Percentiles rank a stretch among this genome's conserved stretches.
These are phyloP conservation scores for Populus hybrid DNA, from an alignment of 441 rosid species.

Conservation along the genomic window DNA sequence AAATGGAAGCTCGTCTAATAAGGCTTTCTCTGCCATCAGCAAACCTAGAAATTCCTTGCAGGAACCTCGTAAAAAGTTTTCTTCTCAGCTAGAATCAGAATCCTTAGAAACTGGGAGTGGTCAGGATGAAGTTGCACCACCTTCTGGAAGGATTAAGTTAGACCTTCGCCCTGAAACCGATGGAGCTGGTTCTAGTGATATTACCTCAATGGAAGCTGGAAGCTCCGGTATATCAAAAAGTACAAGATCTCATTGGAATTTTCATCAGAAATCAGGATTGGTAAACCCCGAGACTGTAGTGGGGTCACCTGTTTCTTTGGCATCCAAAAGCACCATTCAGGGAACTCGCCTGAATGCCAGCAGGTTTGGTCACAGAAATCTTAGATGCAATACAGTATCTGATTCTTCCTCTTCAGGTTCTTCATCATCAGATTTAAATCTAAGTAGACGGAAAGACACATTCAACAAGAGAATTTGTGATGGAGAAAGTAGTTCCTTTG, in stretches of 20 bases:
- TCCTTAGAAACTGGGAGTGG: slow-evolving; percentile 64
- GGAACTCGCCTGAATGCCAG: slow-evolving; percentile 33
- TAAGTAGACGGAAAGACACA: slow-evolving; percentile 36
- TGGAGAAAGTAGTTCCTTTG: slow-evolving; percentile 66
- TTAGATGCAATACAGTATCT: slow-evolving; percentile 57
- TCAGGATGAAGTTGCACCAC: slow-evolving; percentile 41
- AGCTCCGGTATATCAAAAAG: slow-evolving; percentile 43
- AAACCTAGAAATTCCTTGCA: slow-evolving; percentile 38
- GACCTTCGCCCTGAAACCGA: slow-evolving; percentile 28
- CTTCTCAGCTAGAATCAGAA: slow-evolving; percentile 48
- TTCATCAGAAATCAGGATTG: slow-evolving; percentile 46
- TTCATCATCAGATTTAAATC: slow-evolving; percentile 49
- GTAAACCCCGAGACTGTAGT: slow-evolving; percentile 35
- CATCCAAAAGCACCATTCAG: slow-evolving; percentile 42
- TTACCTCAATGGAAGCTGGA: slow-evolving; percentile 35
- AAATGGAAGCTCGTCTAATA: slow-evolving; percentile 63
- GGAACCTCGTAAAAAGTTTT: slow-evolving; percentile 41
- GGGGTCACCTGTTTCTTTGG: slow-evolving; percentile 36
- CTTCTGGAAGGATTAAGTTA: slow-evolving; percentile 44
- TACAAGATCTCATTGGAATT: slow-evolving; percentile 42
- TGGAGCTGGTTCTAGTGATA: slow-evolving; percentile 32
- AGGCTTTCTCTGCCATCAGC: slow-evolving; percentile 31
- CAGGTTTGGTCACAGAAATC: slow-evolving; percentile 50
- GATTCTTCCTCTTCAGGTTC: slow-evolving; percentile 51
- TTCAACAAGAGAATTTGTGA: slow-evolving; percentile 48